A percentile compares a stretch with the other conserved stretches of the same genome.
Conservation (phyloP, 495 filamentous ascomycete species). For the Hypoxylon subgilvum region DNA sequence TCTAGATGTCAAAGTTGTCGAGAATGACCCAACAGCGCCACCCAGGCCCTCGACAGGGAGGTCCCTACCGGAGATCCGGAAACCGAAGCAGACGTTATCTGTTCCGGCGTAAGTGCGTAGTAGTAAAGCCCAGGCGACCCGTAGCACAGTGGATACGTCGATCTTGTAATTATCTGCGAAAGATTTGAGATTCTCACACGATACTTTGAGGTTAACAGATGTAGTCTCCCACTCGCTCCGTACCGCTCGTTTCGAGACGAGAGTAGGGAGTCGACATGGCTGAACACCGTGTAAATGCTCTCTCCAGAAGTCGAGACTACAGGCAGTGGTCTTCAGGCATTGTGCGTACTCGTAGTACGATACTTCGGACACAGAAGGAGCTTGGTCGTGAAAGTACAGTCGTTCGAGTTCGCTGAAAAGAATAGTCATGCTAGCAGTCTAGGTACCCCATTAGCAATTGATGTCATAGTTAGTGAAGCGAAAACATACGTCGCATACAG, state of each 20-base stretch:
- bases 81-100: constrained; percentile 52
- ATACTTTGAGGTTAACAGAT: constrained; percentile 47
- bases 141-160: constrained; percentile 45
- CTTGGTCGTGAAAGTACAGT: constrained; percentile 46
- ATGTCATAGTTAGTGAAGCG: background rate
- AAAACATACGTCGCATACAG: constrained; percentile 49
- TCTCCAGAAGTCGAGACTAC: constrained; percentile 51
- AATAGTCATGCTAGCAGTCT: constrained; percentile 48
- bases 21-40: constrained; percentile 52
- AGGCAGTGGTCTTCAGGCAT: constrained; percentile 43
- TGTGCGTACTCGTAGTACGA: constrained; percentile 49
- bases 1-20: constrained; percentile 47
- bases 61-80: constrained; percentile 50
- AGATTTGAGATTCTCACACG: constrained; percentile 41
- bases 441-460: constrained; percentile 9
- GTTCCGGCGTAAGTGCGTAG: constrained; percentile 51
- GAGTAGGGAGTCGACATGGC: constrained; percentile 50
- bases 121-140: constrained; percentile 55
- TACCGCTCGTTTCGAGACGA: constrained; percentile 31
- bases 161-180: constrained; percentile 46
- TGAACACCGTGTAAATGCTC: constrained; percentile 44
- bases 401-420: constrained; percentile 51
- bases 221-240: constrained; percentile 42
- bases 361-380: constrained; percentile 37
- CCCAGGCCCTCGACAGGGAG: constrained; percentile 45